These are phyloP conservation scores for Aspergillus aculeatinus DNA, from an alignment of 2,329 filamentous ascomycete genomes.

Conservation along the genomic window DNA sequence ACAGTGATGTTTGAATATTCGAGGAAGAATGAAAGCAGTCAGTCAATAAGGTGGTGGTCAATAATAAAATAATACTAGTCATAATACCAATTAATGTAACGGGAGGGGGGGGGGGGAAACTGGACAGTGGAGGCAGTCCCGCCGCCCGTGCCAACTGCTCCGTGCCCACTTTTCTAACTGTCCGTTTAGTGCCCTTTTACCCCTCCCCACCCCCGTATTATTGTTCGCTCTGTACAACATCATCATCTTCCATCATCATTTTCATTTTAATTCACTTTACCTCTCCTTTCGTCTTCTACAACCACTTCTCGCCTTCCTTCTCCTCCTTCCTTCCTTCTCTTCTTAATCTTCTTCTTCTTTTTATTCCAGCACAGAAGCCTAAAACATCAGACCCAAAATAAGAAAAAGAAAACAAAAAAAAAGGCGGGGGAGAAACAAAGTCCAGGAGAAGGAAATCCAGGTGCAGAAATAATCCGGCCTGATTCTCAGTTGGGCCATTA, in stretches of 20 bases:
- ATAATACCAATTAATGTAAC: too few species aligned
- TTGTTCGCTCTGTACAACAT: conserved; percentile 2
- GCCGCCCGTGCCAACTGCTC: conserved; percentile 8
- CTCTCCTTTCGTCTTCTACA: conserved; percentile 9
- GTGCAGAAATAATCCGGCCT: not conserved
- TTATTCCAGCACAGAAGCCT: not conserved
- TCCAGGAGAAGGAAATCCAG: not conserved
- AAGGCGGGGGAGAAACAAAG: not conserved
- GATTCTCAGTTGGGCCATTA: conserved; percentile 5
- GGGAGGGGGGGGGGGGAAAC: not conserved
- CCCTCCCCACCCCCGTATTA: conserved; percentile 25
- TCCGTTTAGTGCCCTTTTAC: conserved; percentile 9
- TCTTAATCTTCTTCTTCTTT: conserved; percentile 6
- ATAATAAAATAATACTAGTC: too few species aligned
- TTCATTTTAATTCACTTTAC: conserved; percentile 8
- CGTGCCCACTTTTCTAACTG: not conserved
- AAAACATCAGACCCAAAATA: not conserved
- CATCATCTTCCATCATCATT: conserved; percentile 9
- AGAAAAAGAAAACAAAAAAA: not conserved
- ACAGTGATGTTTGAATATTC: not conserved
- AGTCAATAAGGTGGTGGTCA: too few species aligned
- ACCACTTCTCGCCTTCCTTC: conserved; percentile 7
- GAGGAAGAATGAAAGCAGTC: too few species aligned
- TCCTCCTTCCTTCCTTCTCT: not conserved
- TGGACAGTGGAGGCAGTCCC: conserved; percentile 14